These are phyloP conservation scores for Lippia alba DNA, from an alignment of 305 asterid genomes.

Conservation along the genomic window DNA sequence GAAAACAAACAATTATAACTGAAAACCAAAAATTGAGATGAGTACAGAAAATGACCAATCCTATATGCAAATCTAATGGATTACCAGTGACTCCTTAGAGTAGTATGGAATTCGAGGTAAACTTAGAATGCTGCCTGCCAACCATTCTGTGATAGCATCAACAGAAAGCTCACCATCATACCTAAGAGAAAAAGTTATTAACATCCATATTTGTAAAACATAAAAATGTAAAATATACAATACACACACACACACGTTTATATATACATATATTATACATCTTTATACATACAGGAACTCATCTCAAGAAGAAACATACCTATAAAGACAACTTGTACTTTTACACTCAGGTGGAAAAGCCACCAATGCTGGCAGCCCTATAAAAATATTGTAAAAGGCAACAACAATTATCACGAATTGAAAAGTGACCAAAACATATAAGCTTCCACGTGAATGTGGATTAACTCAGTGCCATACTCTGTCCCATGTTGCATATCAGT, in stretches of 20 bases:
- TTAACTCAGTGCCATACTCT: constrained; percentile 2
- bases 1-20: background rate
- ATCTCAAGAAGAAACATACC: constrained; percentile 50
- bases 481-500: no score
- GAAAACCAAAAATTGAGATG: background rate
- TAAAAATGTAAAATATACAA: constrained; percentile 15
- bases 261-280: background rate
- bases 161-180: constrained; percentile 82
- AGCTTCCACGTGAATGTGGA: constrained; percentile 12
- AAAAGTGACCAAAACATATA: constrained; percentile 18
- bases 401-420: constrained; percentile 11
- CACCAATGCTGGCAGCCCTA: constrained; percentile 86
- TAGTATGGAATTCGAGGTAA: constrained; percentile 88
- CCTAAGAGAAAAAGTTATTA: constrained; percentile 54
- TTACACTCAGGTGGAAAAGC: constrained; percentile 92
- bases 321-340: constrained; percentile 70
- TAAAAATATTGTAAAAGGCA: constrained; percentile 29
- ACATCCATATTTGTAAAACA: constrained; percentile 16
- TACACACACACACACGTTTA: no score
- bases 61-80: constrained; percentile 30
- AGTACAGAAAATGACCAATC: constrained; percentile 24
- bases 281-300: constrained; percentile 12
- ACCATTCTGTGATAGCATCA: constrained; percentile 90
- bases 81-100: constrained; percentile 93
- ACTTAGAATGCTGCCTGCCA: constrained; percentile 73